Conservation (phyloP, 2,329 filamentous ascomycete species). For the Zelopaecilomyces penicillatus region DNA sequence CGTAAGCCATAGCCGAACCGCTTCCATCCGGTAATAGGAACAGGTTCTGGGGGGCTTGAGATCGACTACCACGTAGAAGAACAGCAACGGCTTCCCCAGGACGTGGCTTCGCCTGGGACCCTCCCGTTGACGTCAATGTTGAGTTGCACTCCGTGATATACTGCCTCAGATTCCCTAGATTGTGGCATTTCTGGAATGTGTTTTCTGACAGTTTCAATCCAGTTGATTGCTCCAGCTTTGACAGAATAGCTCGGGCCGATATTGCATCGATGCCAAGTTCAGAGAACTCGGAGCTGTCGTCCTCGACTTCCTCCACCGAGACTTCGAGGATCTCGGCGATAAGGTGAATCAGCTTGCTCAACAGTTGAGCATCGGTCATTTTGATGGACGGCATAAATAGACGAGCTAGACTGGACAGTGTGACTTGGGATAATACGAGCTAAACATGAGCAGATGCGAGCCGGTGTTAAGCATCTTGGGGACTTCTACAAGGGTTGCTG, state of each 20-base stretch:
- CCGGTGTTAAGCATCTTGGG: too few relatives aligned
- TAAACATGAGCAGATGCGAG: too few relatives aligned
- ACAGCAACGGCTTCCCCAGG: constrained; percentile 18
- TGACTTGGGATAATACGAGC: too few relatives aligned
- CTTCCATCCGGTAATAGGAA: constrained; percentile 49
- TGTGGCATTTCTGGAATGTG: neutral
- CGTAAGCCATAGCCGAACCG: constrained; percentile 58
- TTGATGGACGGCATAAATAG: too few relatives aligned
- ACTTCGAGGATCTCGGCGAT: too few relatives aligned
- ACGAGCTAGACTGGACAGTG: too few relatives aligned
- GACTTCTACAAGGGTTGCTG: too few relatives aligned
- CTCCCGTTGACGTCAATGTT: neutral
- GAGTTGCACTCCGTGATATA: neutral
- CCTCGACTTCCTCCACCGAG: neutral
- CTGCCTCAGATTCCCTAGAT: neutral
- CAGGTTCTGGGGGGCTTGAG: constrained; percentile 36
- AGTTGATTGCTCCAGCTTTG: neutral
- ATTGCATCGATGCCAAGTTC: neutral
- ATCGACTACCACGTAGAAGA: constrained; percentile 42
- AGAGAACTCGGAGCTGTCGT: neutral
- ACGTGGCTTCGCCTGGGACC: neutral
- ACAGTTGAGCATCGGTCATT: too few relatives aligned
- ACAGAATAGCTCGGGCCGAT: neutral
- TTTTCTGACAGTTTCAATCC: neutral
- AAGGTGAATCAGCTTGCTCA: too few relatives aligned